A percentile compares a stretch with the other conserved stretches of the same genome.
These are phyloP conservation scores for Ballota nigra DNA, from an alignment of 257 asterid species.

Conservation along the genomic window DNA sequence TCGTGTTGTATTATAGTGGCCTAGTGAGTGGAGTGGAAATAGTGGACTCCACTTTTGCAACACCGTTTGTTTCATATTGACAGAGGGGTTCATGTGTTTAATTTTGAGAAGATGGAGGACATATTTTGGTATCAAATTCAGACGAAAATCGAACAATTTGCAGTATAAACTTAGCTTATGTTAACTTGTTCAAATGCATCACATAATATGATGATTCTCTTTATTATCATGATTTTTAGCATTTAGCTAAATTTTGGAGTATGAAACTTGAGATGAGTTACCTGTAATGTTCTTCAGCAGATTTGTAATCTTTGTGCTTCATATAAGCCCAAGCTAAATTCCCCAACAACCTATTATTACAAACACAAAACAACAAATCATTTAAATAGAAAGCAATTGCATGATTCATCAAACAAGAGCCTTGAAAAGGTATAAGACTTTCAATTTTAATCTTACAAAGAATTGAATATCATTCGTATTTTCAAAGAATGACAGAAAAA, in stretches of 20 bases:
- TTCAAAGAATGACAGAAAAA: no score
- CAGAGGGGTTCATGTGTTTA: no score
- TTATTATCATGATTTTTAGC: neutral
- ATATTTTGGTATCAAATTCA: slow-evolving; percentile 31
- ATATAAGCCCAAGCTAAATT: slow-evolving; percentile 91
- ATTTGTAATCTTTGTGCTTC: slow-evolving; percentile 65
- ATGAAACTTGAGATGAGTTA: slow-evolving; percentile 16
- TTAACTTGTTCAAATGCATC: slow-evolving; percentile 68
- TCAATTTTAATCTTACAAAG: slow-evolving; percentile 51
- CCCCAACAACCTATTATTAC: slow-evolving; percentile 66
- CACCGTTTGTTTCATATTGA: no score
- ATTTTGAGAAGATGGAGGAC: no score
- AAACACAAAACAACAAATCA: slow-evolving; percentile 1
- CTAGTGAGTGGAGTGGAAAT: no score
- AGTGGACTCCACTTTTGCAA: no score
- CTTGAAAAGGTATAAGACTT: slow-evolving; percentile 42
- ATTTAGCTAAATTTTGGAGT: no score
- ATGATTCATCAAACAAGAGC: neutral
- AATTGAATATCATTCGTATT: no score
- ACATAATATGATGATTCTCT: slow-evolving; percentile 21
- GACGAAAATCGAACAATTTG: slow-evolving; percentile 48
- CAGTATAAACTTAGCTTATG: slow-evolving; percentile 83
- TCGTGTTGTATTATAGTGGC: no score
- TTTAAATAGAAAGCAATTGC: neutral
- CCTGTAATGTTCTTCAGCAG: slow-evolving; percentile 85